These are phyloP conservation scores for Anaeramoeba ignava DNA, from an alignment of 78 protist genomes.

Conservation along the genomic window DNA sequence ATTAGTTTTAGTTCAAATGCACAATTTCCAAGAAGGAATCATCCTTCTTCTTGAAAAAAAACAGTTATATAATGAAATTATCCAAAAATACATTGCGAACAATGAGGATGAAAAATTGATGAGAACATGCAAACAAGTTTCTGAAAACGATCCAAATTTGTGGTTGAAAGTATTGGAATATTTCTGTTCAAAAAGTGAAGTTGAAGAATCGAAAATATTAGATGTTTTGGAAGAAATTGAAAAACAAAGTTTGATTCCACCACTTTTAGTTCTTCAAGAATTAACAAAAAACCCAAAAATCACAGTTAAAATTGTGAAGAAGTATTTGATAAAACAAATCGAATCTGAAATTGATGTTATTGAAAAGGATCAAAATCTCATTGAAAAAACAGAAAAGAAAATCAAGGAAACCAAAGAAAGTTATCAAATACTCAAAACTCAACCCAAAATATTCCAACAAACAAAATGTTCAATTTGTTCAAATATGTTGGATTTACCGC, in stretches of 20 bases:
- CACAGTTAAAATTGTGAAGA: background rate
- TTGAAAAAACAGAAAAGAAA: background rate
- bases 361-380: background rate
- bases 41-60: background rate
- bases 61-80: background rate
- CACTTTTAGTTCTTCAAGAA: background rate
- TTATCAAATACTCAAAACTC: background rate
- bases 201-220: background rate
- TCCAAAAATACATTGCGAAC: background rate
- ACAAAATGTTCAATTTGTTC: background rate
- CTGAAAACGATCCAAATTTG: background rate
- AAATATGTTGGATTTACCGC: background rate
- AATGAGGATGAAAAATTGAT: background rate
- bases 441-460: background rate
- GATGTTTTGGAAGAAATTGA: background rate
- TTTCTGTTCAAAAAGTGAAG: background rate
- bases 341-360: background rate
- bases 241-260: background rate
- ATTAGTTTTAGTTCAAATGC: background rate
- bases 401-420: background rate
- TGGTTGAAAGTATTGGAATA: background rate
- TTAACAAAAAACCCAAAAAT: background rate
- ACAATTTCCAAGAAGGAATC: background rate
- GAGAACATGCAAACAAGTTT: background rate
- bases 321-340: background rate